A percentile compares a stretch with the other conserved stretches of the same genome.
Evolutionary conservation across 768 basidiomycete species (phyloP).

Genomic region (Hortiboletus flavorubellus): DNA sequence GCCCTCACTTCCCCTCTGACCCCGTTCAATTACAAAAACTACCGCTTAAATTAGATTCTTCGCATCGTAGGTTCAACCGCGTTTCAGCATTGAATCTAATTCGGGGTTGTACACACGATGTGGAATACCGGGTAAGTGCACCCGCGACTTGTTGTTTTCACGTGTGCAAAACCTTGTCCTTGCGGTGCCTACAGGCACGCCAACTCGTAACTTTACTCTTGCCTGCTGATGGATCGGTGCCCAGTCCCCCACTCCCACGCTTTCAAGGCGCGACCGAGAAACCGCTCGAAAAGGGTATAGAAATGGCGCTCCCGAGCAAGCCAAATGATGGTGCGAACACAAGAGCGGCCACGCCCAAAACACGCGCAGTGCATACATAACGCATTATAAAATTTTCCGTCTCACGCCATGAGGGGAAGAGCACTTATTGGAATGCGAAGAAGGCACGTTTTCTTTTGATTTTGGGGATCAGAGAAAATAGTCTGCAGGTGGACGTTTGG

Average conservation of each 20-base stretch:
- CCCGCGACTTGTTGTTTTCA: conserved; percentile 6
- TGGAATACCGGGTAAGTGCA: not conserved
- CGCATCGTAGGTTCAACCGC: conserved; percentile 6
- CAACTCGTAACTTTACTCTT: conserved; percentile 12
- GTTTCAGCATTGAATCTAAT: conserved; percentile 8
- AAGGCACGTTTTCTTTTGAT: conserved; percentile 7
- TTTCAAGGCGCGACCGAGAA: conserved; percentile 10
- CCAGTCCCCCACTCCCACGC: conserved; percentile 19
- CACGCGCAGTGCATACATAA: conserved; percentile 21
- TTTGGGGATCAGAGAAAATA: conserved; percentile 63
- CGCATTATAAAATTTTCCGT: conserved; percentile 8
- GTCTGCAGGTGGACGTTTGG: conserved; percentile 82
- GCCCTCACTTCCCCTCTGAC: conserved; percentile 12
- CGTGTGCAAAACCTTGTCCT: conserved; percentile 27
- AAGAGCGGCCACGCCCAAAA: conserved; percentile 26
- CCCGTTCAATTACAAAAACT: conserved; percentile 6
- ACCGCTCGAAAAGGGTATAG: conserved; percentile 3
- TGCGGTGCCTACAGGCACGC: conserved; percentile 29
- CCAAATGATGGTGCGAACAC: conserved; percentile 19
- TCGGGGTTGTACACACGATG: conserved; percentile 1
- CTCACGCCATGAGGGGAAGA: conserved; percentile 16
- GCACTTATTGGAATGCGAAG: conserved; percentile 16
- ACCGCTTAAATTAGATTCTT: conserved; percentile 10
- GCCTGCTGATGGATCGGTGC: conserved; percentile 17
- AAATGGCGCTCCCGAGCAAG: conserved; percentile 22